Percentiles rank a stretch among this genome's conserved stretches.
phyloP scores from a whole-genome alignment of 1,284 basidiomycete species.

The Trichosporon faecale region DNA sequence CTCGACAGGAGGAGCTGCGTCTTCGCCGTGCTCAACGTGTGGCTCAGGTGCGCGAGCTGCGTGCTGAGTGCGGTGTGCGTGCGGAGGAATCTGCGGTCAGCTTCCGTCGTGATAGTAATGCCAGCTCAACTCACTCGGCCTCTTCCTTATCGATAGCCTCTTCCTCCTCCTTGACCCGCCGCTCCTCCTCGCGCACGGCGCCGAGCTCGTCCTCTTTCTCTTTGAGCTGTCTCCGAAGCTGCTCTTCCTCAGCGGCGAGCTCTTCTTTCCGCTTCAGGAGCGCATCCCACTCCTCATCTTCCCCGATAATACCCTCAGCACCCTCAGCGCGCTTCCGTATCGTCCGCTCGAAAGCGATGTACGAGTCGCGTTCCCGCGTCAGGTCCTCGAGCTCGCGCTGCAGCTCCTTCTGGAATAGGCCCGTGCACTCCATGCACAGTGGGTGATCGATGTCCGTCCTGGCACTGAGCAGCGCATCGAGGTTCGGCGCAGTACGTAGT shows the following conservation, averaged over 20 bases:
- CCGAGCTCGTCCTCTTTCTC: slow-evolving; percentile 68
- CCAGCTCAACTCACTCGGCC: slow-evolving; percentile 52
- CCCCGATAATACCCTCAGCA: slow-evolving; percentile 48
- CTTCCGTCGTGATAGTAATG: slow-evolving; percentile 43
- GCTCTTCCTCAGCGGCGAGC: slow-evolving; percentile 69
- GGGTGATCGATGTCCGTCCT: slow-evolving; percentile 88
- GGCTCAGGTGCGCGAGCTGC: slow-evolving; percentile 27
- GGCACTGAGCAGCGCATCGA: slow-evolving; percentile 75
- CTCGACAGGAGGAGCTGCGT: slow-evolving; percentile 46
- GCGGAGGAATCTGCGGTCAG: slow-evolving; percentile 54
- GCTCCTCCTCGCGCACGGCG: slow-evolving; percentile 68
- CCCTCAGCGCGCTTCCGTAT: slow-evolving; percentile 50
- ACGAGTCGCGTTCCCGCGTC: slow-evolving; percentile 86
- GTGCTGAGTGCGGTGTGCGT: slow-evolving; percentile 29
- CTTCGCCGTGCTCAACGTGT: slow-evolving; percentile 32
- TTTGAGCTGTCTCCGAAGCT: slow-evolving; percentile 38
- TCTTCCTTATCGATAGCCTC: slow-evolving; percentile 70
- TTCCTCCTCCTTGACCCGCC: slow-evolving; percentile 70
- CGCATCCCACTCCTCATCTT: slow-evolving; percentile 55
- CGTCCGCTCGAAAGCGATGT: slow-evolving; percentile 85
- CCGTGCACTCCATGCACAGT: slow-evolving; percentile 89
- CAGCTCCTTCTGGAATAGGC: slow-evolving; percentile 71
- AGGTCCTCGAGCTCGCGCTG: slow-evolving; percentile 82
- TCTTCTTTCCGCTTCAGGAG: slow-evolving; percentile 58
- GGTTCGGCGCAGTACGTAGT: slow-evolving; percentile 33